These are phyloP conservation scores for Pachyrhizus erosus DNA, from an alignment of 306 rosid genomes.

Conservation along the genomic window DNA sequence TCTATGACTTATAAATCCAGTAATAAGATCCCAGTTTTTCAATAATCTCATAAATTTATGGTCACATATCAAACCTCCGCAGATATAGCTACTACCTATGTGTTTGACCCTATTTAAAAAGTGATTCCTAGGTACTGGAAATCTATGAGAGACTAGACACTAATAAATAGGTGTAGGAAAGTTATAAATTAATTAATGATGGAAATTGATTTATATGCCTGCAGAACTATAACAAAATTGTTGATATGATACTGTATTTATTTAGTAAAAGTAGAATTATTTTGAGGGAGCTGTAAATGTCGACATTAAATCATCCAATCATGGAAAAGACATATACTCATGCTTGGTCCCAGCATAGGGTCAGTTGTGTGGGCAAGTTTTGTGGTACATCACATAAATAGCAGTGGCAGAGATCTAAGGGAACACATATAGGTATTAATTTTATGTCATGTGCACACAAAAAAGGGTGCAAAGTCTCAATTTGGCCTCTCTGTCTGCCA, in stretches of 20 bases:
- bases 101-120: not conserved
- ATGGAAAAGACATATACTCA: not conserved
- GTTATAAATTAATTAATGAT: not conserved
- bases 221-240: not conserved
- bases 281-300: not conserved
- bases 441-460: constrained; percentile 25
- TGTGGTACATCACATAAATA: constrained; percentile 22
- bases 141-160: too few relatives aligned
- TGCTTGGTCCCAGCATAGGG: constrained; percentile 13
- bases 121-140: not conserved
- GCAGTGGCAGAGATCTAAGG: constrained; percentile 8
- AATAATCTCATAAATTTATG: not conserved
- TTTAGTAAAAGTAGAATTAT: not conserved
- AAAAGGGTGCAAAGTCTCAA: not conserved
- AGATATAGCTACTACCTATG: not conserved
- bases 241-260: not conserved
- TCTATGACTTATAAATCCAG: constrained; percentile 34
- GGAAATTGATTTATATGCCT: too few relatives aligned
- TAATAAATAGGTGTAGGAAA: not conserved
- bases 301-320: not conserved
- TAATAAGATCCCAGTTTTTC: not conserved
- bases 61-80: constrained; percentile 5
- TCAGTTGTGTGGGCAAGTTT: not conserved
- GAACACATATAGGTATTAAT: constrained; percentile 23
- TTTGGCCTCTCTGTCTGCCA: not conserved